phyloP scores from a whole-genome alignment of 768 basidiomycete species.

The Exidia glandulosa region DNA sequence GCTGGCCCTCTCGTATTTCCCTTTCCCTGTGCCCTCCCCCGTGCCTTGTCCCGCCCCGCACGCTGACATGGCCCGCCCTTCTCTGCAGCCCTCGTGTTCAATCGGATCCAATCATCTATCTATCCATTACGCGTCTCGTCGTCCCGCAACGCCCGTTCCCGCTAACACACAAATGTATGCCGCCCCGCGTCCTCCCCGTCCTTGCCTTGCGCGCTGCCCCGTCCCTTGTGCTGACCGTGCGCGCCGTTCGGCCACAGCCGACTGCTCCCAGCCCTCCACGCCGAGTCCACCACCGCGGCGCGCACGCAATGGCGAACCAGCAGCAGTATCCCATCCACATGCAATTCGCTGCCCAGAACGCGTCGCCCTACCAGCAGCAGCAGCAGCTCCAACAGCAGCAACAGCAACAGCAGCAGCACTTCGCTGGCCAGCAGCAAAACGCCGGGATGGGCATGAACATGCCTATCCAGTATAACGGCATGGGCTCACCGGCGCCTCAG shows the following conservation, averaged over 20 bases:
- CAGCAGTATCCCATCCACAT: conserved; percentile 1
- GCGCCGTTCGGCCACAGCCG: background rate
- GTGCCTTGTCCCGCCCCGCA: too few relatives aligned
- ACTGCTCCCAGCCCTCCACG: background rate
- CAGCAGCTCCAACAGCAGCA: conserved; percentile 5
- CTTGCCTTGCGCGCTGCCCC: background rate
- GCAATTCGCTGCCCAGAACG: background rate
- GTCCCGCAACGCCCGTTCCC: too few relatives aligned
- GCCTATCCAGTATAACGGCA: too few relatives aligned
- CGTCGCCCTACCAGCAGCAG: conserved; percentile 5
- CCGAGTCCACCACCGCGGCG: background rate
- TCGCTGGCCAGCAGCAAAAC: conserved; percentile 1
- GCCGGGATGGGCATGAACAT: too few relatives aligned
- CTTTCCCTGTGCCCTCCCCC: too few relatives aligned
- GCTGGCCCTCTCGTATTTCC: too few relatives aligned
- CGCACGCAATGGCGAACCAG: background rate
- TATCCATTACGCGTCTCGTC: too few relatives aligned
- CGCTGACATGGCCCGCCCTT: too few relatives aligned
- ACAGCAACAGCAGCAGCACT: conserved; percentile 10
- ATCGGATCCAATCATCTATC: background rate
- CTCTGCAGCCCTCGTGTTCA: background rate
- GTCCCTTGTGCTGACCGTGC: background rate
- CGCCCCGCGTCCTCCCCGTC: too few relatives aligned
- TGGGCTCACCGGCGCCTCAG: conserved; percentile 1
- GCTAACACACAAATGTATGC: background rate